Conservation (phyloP, 345 rosid genomes). For the Bruguiera gymnorhiza region DNA sequence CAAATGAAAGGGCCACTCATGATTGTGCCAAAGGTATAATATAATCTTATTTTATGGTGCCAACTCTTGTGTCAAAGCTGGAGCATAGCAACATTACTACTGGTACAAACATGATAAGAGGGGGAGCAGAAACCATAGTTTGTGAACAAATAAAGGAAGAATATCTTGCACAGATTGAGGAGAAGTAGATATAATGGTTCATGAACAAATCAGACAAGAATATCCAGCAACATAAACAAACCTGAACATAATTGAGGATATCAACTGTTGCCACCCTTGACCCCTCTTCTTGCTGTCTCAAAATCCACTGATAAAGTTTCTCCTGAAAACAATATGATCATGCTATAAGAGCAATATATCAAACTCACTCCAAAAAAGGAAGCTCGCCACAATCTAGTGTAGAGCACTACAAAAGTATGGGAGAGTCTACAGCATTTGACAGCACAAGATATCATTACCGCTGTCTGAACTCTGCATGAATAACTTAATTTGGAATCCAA, state of each 20-base stretch:
- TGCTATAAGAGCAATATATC: background rate
- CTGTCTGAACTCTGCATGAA: background rate
- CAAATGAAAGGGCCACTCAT: too few species aligned
- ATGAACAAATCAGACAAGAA: too few species aligned
- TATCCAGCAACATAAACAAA: constrained; percentile 13
- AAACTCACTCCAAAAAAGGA: background rate
- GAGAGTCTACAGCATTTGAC: background rate
- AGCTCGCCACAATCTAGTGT: background rate
- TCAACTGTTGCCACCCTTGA: constrained; percentile 66
- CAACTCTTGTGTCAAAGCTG: too few species aligned
- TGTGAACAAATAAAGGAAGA: too few species aligned
- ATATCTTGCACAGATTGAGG: too few species aligned
- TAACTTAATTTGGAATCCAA: background rate
- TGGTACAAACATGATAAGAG: too few species aligned
- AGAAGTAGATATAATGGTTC: too few species aligned
- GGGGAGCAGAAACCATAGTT: too few species aligned
- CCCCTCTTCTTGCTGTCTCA: constrained; percentile 84
- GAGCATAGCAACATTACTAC: too few species aligned
- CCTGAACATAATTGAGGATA: constrained; percentile 70
- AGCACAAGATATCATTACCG: background rate
- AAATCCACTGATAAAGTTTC: constrained; percentile 80
- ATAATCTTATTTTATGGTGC: too few species aligned
- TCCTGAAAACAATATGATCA: constrained; percentile 50
- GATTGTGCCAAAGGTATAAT: too few species aligned
- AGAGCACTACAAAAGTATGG: background rate